Percentiles rank a stretch among this genome's conserved stretches.
Conservation (phyloP, 169 alveolate genomes). For the Cryptosporidium muris region DNA sequence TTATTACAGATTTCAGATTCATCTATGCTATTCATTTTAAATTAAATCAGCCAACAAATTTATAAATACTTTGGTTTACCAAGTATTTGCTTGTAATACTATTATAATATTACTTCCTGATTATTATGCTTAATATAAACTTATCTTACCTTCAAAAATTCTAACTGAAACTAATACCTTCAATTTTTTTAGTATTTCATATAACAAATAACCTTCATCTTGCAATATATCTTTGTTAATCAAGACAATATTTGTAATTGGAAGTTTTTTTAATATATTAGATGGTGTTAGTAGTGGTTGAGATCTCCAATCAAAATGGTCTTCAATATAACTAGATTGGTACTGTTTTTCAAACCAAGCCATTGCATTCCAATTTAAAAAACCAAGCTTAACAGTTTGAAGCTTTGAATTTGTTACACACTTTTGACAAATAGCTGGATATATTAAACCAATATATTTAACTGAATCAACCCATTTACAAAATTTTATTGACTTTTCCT, state of each 20-base stretch:
- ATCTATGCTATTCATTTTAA: too few species aligned
- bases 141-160: conserved; percentile 23
- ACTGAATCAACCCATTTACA: conserved; percentile 54
- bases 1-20: too few species aligned
- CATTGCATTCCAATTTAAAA: conserved; percentile 5
- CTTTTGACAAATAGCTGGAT: conserved; percentile 64
- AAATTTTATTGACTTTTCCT: neutral
- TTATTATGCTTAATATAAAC: neutral
- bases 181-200: conserved; percentile 17
- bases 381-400: conserved; percentile 15
- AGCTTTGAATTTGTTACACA: conserved; percentile 44
- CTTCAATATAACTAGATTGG: conserved; percentile 26
- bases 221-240: conserved; percentile 38
- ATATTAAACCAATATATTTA: conserved; percentile 33
- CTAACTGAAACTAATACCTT: conserved; percentile 10
- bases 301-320: conserved; percentile 58
- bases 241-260: conserved; percentile 36
- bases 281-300: conserved; percentile 56
- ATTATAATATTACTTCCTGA: neutral
- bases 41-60: too few species aligned
- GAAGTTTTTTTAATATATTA: conserved; percentile 20
- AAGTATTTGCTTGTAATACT: neutral
- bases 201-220: conserved; percentile 51
- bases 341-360: conserved; percentile 54
- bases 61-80: neutral